phyloP scores from a whole-genome alignment of 768 basidiomycete genomes.

The Boletus reticuloceps region DNA sequence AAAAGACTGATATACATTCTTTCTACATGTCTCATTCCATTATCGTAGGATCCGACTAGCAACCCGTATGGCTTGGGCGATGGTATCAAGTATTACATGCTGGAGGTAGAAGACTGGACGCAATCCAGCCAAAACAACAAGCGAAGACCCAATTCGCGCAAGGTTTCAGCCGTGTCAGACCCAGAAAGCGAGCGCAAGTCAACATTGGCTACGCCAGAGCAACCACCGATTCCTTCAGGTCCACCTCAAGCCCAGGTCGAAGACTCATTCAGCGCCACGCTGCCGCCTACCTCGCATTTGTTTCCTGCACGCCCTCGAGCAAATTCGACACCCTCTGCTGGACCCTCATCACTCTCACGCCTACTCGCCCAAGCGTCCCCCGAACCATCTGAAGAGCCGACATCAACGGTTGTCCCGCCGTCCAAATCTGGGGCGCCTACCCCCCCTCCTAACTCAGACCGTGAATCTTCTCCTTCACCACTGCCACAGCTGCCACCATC shows the following conservation, averaged over 20 bases:
- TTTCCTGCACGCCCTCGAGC: constrained; percentile 63
- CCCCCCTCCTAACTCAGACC: constrained; percentile 12
- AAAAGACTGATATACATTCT: not conserved
- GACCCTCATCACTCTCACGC: constrained; percentile 77
- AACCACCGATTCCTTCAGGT: constrained; percentile 41
- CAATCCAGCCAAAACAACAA: constrained; percentile 64
- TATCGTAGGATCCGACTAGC: constrained; percentile 65
- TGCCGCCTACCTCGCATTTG: constrained; percentile 64
- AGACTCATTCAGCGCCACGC: constrained; percentile 63
- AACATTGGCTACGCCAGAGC: constrained; percentile 7
- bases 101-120: constrained; percentile 93
- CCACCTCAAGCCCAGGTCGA: constrained; percentile 73
- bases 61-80: constrained; percentile 90
- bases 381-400: constrained; percentile 32
- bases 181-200: constrained; percentile 40
- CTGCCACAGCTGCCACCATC: constrained; percentile 37
- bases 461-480: constrained; percentile 20
- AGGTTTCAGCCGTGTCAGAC: constrained; percentile 38
- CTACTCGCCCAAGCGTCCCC: constrained; percentile 70
- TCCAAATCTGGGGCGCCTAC: constrained; percentile 33
- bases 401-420: constrained; percentile 26
- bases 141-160: constrained; percentile 53
- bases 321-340: constrained; percentile 65
- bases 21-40: not conserved
- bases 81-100: constrained; percentile 90